These are phyloP conservation scores for Xylaria acuta DNA, from an alignment of 495 filamentous ascomycete species.

Conservation along the genomic window DNA sequence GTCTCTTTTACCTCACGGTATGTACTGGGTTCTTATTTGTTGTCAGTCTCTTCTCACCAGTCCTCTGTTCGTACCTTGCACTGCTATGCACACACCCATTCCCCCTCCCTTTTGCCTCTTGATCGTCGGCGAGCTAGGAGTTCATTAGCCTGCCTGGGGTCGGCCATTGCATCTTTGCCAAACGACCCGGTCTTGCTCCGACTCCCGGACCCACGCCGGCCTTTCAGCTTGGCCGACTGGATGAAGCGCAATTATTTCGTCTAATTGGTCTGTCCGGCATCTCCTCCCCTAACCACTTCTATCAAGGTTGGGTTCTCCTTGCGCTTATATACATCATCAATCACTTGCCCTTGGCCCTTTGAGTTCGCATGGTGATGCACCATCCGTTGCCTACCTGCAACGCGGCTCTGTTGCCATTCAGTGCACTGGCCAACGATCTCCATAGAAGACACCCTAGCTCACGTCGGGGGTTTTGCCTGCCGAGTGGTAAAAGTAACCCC, in stretches of 20 bases:
- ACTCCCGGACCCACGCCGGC: conserved; percentile 23
- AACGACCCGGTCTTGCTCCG: conserved; percentile 14
- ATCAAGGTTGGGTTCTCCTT: neutral
- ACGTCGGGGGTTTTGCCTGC: conserved; percentile 8
- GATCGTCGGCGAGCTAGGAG: neutral
- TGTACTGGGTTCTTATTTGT: neutral
- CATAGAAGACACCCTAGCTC: neutral
- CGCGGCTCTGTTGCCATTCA: neutral
- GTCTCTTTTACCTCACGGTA: conserved; percentile 4
- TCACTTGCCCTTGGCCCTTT: neutral
- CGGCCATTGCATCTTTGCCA: conserved; percentile 9
- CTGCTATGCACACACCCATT: neutral
- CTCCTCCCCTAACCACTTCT: neutral
- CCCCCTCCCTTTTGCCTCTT: neutral
- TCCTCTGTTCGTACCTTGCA: neutral
- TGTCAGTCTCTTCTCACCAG: neutral
- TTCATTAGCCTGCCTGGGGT: neutral
- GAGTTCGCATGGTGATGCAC: neutral
- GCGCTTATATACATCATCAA: neutral
- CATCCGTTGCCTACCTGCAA: neutral
- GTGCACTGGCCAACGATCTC: conserved; percentile 6
- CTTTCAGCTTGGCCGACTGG: neutral
- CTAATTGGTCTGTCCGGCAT: neutral
- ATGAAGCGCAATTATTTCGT: conserved; percentile 8
- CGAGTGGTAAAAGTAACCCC: conserved; percentile 20